Percentiles rank a stretch among this genome's conserved stretches.
Conservation (phyloP, 2,329 filamentous ascomycete genomes). For the Lachnellula hyalina region DNA sequence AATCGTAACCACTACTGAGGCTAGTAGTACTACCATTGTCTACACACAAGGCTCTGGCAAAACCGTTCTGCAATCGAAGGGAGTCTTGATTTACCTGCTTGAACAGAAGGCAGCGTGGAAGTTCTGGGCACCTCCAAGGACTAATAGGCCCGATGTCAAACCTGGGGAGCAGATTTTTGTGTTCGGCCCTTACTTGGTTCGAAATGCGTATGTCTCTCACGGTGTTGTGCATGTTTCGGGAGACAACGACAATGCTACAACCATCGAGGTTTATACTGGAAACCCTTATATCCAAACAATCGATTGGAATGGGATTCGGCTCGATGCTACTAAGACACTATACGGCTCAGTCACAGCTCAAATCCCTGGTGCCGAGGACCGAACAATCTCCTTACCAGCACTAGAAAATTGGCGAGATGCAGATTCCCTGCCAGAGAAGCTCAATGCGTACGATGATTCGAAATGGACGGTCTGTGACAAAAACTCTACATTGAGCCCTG, state of each 20-base stretch:
- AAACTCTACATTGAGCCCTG: conserved; percentile 39
- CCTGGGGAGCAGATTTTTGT: conserved; percentile 43
- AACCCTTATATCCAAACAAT: conserved; percentile 36
- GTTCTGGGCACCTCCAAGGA: conserved; percentile 49
- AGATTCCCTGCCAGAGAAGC: conserved; percentile 45
- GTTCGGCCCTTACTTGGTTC: conserved; percentile 40
- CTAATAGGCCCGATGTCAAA: conserved; percentile 39
- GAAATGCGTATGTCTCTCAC: conserved; percentile 33
- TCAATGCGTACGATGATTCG: conserved; percentile 44
- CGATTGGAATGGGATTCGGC: conserved; percentile 40
- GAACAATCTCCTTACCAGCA: conserved; percentile 38
- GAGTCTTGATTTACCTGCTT: conserved; percentile 46
- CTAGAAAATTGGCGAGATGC: conserved; percentile 44
- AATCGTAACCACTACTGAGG: conserved; percentile 29
- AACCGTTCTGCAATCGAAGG: conserved; percentile 44
- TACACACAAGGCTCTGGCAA: conserved; percentile 44
- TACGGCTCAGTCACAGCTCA: conserved; percentile 41
- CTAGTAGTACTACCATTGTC: conserved; percentile 33
- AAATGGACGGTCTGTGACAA: conserved; percentile 47
- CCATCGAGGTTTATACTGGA: conserved; percentile 40
- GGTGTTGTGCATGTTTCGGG: conserved; percentile 35
- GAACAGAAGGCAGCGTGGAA: conserved; percentile 49
- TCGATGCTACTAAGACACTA: conserved; percentile 34
- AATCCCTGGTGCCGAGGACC: conserved; percentile 35
- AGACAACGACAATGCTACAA: conserved; percentile 37